These are phyloP conservation scores for Naegleria gruberi DNA, from an alignment of 208 protist genomes.

Conservation along the genomic window DNA sequence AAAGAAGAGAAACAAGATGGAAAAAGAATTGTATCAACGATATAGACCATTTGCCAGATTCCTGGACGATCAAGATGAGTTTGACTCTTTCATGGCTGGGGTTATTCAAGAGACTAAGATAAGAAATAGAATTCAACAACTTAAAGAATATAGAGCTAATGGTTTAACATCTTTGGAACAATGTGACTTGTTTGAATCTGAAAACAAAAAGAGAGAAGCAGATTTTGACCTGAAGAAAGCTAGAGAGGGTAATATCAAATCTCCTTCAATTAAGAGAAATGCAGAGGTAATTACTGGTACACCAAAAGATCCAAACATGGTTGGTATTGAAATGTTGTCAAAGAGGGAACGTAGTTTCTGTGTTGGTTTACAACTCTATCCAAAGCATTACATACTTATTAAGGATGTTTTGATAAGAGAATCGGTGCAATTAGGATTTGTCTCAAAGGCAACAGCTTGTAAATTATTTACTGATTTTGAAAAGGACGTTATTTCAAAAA, in stretches of 20 bases:
- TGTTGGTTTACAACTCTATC: background rate
- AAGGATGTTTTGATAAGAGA: constrained; percentile 1
- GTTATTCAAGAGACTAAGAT: background rate
- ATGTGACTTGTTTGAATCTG: background rate
- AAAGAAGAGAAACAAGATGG: background rate
- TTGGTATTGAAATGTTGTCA: background rate
- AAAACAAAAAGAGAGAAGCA: background rate
- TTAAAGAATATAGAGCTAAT: background rate
- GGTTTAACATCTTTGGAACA: background rate
- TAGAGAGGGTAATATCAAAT: background rate
- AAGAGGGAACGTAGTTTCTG: background rate
- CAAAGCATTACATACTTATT: background rate
- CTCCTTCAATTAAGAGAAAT: background rate
- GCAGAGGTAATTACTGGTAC: background rate
- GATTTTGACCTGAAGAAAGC: background rate
- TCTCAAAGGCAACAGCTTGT: background rate
- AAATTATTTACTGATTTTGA: background rate
- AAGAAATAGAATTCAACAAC: background rate
- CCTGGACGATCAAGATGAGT: background rate
- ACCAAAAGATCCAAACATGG: background rate
- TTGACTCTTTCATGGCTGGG: background rate
- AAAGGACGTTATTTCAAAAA: background rate
- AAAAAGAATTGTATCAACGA: constrained; percentile 1
- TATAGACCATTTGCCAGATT: constrained; percentile 10
- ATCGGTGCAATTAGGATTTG: background rate